phyloP scores from a whole-genome alignment of 1,284 basidiomycete genomes.

The Entoloma clypeatum region DNA sequence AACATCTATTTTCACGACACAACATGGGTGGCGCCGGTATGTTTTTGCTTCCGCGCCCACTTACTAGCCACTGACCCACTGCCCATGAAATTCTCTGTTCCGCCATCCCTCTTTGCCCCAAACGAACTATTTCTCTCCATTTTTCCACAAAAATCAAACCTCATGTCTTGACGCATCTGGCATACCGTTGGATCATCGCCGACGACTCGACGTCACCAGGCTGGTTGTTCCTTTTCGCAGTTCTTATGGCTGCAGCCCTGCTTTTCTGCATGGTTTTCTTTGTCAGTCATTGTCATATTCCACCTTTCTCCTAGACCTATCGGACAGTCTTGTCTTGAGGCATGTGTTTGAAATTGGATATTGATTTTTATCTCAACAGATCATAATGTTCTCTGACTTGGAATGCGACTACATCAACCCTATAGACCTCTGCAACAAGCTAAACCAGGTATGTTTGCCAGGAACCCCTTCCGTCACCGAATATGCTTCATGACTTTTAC shows the following conservation, averaged over 20 bases:
- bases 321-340: background rate
- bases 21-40: constrained; percentile 27
- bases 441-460: constrained; percentile 77
- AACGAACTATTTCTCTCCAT: too few relatives aligned
- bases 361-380: constrained; percentile 60
- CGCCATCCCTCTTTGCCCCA: constrained; percentile 22
- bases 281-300: constrained; percentile 50
- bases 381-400: constrained; percentile 99
- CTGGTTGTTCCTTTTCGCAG: constrained; percentile 93
- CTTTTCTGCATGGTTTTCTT: constrained; percentile 99
- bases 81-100: constrained; percentile 5
- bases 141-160: background rate
- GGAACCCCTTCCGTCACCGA: background rate
- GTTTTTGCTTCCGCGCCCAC: constrained; percentile 10
- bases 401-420: constrained; percentile 99
- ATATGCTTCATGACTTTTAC: constrained; percentile 6
- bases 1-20: constrained; percentile 12
- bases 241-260: constrained; percentile 88
- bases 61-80: background rate
- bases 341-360: too few relatives aligned
- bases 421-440: constrained; percentile 99
- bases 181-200: too few relatives aligned
- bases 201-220: too few relatives aligned
- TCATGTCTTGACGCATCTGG: background rate
- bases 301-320: too few relatives aligned